A percentile compares a stretch with the other conserved stretches of the same genome.
Evolutionary conservation across 2,329 filamentous ascomycete species (phyloP).

Genomic region (Alternaria sp.): DNA sequence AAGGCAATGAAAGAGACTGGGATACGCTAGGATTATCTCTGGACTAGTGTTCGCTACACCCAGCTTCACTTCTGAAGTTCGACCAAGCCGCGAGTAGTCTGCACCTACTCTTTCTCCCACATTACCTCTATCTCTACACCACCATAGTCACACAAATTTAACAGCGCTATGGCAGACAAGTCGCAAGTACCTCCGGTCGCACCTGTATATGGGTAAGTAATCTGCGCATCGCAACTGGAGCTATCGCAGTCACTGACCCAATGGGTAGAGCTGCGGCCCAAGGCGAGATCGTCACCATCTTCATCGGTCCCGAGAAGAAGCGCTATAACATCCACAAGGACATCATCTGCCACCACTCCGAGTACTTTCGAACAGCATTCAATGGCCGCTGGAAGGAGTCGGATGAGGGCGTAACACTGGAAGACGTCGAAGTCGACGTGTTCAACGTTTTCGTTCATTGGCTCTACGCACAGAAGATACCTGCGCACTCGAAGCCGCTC

Average conservation of each 20-base stretch:
- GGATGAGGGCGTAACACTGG: not conserved
- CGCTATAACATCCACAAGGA: not conserved
- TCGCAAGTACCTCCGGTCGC: fast-evolving
- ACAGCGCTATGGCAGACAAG: not conserved
- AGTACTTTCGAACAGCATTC: not conserved
- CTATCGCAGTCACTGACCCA: not conserved
- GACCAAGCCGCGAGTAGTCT: not conserved
- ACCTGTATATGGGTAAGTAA: not conserved
- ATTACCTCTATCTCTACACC: fast-evolving
- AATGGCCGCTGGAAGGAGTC: not conserved
- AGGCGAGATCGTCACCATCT: not conserved
- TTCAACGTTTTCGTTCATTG: not conserved
- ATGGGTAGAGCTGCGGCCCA: fast-evolving
- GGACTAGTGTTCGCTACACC: not conserved
- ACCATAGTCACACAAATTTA: fast-evolving
- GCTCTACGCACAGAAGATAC: not conserved
- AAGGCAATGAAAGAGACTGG: no score
- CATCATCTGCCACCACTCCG: not conserved
- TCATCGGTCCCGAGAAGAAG: not conserved
- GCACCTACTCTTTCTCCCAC: not conserved
- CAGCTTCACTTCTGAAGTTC: not conserved
- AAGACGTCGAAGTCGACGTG: not conserved
- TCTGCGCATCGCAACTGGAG: not conserved
- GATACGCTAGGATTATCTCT: not conserved
- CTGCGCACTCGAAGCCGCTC: not conserved